A percentile compares a stretch with the other conserved stretches of the same genome.
phyloP scores from a whole-genome alignment of 1,284 basidiomycete genomes.

The Porogramme epimiltina region DNA sequence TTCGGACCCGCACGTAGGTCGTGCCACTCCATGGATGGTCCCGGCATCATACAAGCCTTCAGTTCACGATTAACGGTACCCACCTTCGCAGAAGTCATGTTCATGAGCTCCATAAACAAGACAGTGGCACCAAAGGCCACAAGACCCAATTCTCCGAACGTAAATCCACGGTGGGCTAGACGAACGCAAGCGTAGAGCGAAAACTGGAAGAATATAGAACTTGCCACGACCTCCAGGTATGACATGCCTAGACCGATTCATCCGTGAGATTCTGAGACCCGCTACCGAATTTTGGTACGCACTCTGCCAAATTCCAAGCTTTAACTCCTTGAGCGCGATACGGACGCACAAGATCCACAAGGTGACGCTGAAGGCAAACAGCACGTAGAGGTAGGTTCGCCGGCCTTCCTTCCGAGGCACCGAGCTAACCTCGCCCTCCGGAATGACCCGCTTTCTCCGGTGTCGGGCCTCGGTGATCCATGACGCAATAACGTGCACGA shows the following conservation, averaged over 20 bases:
- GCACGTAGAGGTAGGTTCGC: slow-evolving; percentile 60
- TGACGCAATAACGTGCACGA: slow-evolving; percentile 77
- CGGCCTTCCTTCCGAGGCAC: slow-evolving; percentile 74
- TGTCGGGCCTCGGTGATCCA: slow-evolving; percentile 68
- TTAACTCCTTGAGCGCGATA: slow-evolving; percentile 42
- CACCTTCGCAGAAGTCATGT: slow-evolving; percentile 80
- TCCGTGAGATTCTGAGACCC: too few species aligned
- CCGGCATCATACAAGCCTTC: too few species aligned
- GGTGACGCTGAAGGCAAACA: slow-evolving; percentile 60
- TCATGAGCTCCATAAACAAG: slow-evolving; percentile 84
- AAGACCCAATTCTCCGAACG: slow-evolving; percentile 90
- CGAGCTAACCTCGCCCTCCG: slow-evolving; percentile 69
- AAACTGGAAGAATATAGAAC: slow-evolving; percentile 88
- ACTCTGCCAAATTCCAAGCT: slow-evolving; percentile 71
- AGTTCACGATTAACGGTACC: slow-evolving; percentile 27
- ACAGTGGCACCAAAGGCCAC: slow-evolving; percentile 89
- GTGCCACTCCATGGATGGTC: too few species aligned
- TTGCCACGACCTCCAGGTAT: slow-evolving; percentile 75
- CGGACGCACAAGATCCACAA: slow-evolving; percentile 50
- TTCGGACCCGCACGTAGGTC: too few species aligned
- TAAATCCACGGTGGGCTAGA: slow-evolving; percentile 91
- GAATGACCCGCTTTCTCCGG: slow-evolving; percentile 40
- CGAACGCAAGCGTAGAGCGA: slow-evolving; percentile 89
- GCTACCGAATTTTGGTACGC: slow-evolving; percentile 22
- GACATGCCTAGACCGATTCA: slow-evolving; percentile 60